phyloP scores from a whole-genome alignment of 176 grass and related monocot species.

The Triticum urartu region DNA sequence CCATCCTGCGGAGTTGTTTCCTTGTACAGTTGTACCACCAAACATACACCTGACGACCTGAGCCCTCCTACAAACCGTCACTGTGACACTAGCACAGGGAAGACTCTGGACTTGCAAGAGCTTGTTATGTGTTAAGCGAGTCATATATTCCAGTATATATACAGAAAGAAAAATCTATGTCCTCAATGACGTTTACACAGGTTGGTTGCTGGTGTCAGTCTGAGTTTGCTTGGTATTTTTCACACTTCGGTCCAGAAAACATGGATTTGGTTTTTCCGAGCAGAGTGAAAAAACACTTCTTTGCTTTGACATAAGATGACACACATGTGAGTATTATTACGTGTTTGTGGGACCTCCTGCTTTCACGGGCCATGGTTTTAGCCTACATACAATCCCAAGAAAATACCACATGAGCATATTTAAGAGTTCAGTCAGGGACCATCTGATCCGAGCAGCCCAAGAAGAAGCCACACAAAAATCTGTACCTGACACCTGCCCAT shows the following conservation, averaged over 20 bases:
- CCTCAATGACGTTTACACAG: not conserved
- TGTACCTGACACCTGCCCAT: conserved; percentile 7
- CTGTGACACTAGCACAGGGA: not conserved
- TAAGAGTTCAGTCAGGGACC: conserved; percentile 29
- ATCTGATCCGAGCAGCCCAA: not conserved
- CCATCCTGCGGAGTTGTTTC: not conserved
- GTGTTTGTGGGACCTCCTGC: not conserved
- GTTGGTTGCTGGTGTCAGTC: conserved; percentile 10
- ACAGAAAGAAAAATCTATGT: not conserved
- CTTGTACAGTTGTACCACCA: conserved; percentile 27
- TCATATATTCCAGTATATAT: not conserved
- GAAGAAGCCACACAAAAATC: not conserved
- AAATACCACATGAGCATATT: conserved; percentile 28
- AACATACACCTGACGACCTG: conserved; percentile 18
- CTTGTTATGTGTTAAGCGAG: not conserved
- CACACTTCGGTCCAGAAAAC: not conserved
- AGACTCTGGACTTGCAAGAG: not conserved
- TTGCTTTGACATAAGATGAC: not conserved
- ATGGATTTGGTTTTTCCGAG: not conserved
- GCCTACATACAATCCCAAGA: conserved; percentile 10
- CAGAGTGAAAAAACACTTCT: not conserved
- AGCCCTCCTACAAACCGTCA: not conserved
- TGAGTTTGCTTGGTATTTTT: not conserved
- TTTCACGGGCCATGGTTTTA: conserved; percentile 14
- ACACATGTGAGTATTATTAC: not conserved